These are phyloP conservation scores for Chlamydomonas sp. DNA, from an alignment of 139 green algal genomes.

Conservation along the genomic window DNA sequence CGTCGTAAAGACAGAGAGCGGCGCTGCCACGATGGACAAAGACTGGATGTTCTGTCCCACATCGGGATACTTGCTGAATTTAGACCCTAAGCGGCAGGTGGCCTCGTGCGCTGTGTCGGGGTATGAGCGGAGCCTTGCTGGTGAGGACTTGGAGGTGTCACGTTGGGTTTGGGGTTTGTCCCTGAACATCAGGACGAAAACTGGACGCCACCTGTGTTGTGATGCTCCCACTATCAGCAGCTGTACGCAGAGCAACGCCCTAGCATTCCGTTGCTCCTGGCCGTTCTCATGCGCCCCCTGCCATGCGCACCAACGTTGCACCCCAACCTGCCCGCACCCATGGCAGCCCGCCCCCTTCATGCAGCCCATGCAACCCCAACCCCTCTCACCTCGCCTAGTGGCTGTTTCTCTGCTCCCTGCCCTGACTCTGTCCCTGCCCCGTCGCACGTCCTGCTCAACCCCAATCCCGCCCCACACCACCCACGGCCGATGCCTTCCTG, in stretches of 20 bases:
- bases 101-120: conserved; percentile 59
- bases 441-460: background rate
- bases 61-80: conserved; percentile 57
- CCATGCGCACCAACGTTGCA: too few relatives aligned
- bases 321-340: too few relatives aligned
- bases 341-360: too few relatives aligned
- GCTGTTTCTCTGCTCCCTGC: too few relatives aligned
- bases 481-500: background rate
- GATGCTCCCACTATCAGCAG: too few relatives aligned
- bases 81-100: conserved; percentile 50
- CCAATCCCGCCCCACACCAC: background rate
- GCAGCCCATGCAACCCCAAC: too few relatives aligned
- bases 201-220: too few relatives aligned
- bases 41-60: conserved; percentile 66
- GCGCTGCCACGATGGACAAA: conserved; percentile 24
- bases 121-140: conserved; percentile 51
- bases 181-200: background rate
- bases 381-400: too few relatives aligned
- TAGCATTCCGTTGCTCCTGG: too few relatives aligned
- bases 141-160: conserved; percentile 25
- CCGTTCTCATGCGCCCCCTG: too few relatives aligned
- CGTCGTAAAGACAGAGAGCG: too few relatives aligned
- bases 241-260: too few relatives aligned
- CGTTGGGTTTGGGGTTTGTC: background rate
- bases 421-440: background rate